Percentiles rank a stretch among this genome's conserved stretches.
Evolutionary conservation across 2,329 filamentous ascomycete species (phyloP).

Genomic region (Fusarium subtropicale): DNA sequence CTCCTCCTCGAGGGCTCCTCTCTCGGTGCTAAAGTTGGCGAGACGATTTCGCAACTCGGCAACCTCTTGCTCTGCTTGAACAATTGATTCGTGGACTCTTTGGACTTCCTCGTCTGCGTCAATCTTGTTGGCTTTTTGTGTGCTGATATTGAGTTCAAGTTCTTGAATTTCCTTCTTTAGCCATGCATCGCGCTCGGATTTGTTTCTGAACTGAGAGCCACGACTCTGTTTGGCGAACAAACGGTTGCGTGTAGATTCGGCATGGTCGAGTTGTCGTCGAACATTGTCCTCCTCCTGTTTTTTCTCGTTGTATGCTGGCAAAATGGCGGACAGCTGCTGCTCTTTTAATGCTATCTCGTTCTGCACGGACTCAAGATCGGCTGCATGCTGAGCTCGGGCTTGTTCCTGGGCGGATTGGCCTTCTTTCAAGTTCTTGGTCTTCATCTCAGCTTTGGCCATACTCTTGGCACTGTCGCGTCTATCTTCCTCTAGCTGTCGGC

Average conservation of each 20-base stretch:
- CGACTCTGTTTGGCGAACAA: conserved; percentile 93
- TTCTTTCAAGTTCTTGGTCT: conserved; percentile 83
- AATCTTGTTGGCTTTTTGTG: conserved; percentile 85
- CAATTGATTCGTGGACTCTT: conserved; percentile 77
- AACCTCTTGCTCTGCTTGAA: conserved; percentile 78
- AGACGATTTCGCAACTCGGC: conserved; percentile 76
- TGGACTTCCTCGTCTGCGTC: conserved; percentile 86
- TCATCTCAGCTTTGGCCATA: conserved; percentile 87
- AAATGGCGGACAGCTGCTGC: conserved; percentile 76
- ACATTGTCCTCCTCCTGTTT: conserved; percentile 78
- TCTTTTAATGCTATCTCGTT: conserved; percentile 81
- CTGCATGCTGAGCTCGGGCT: conserved; percentile 75
- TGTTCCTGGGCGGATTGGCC: conserved; percentile 83
- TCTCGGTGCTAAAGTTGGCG: conserved; percentile 81
- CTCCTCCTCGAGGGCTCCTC: conserved; percentile 77
- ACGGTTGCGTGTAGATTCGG: conserved; percentile 79
- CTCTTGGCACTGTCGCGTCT: conserved; percentile 82
- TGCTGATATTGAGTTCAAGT: conserved; percentile 78
- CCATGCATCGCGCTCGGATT: conserved; percentile 87
- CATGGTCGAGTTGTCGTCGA: conserved; percentile 78
- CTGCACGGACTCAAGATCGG: conserved; percentile 78
- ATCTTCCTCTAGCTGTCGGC: conserved; percentile 88
- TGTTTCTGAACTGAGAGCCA: conserved; percentile 87
- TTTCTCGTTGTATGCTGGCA: conserved; percentile 79
- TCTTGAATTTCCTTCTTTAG: conserved; percentile 84